Conservation (phyloP, 2,329 filamentous ascomycete species). For the Penicillium sp. region DNA sequence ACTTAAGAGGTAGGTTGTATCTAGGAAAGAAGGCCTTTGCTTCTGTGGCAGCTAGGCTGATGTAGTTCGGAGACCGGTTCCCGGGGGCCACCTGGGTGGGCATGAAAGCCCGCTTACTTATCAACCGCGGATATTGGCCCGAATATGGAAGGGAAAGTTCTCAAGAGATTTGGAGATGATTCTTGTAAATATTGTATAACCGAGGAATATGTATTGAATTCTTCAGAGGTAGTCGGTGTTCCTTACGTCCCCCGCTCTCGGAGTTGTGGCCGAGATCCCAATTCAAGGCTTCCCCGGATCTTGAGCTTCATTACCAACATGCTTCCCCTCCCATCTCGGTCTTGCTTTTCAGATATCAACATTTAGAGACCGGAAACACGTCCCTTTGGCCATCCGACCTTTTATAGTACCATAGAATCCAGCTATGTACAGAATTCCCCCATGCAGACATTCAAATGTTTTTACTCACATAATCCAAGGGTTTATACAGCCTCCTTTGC, state of each 20-base stretch:
- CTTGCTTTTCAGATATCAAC: neutral
- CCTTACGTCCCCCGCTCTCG: slow-evolving; percentile 14
- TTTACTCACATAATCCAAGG: slow-evolving; percentile 17
- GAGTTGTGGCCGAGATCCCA: slow-evolving; percentile 15
- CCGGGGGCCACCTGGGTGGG: too few relatives aligned
- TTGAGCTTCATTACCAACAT: slow-evolving; percentile 5
- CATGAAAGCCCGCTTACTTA: too few relatives aligned
- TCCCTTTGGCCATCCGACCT: neutral
- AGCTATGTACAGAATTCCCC: neutral
- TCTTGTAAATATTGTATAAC: neutral
- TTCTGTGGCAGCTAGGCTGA: too few relatives aligned
- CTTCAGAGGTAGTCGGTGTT: neutral
- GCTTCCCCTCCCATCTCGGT: neutral
- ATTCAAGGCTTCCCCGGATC: slow-evolving; percentile 2
- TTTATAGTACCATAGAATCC: neutral
- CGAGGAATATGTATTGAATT: neutral
- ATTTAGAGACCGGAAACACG: neutral
- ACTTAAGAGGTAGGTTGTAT: too few relatives aligned
- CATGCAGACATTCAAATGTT: neutral
- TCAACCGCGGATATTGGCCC: neutral
- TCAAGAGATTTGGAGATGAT: neutral
- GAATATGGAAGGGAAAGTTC: neutral
- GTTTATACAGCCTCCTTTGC: slow-evolving; percentile 71
- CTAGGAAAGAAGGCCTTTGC: too few relatives aligned
- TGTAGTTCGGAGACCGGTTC: too few relatives aligned